Evolutionary conservation across 441 rosid genomes (phyloP), one percentile per base, ranked within the genome.

Genomic region (Rhodomyrtus psidioides): DNA sequence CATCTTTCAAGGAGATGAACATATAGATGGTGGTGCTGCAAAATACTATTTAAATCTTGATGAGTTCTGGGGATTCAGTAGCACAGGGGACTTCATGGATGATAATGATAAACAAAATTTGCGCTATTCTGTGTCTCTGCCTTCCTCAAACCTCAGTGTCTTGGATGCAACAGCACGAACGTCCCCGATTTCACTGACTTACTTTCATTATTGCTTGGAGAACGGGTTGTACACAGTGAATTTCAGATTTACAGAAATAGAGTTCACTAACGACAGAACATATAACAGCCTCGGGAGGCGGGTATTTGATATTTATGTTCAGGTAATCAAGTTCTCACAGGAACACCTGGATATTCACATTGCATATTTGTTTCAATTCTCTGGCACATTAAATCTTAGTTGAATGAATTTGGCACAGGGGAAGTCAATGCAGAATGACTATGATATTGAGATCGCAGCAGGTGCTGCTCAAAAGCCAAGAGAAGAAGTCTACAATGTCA

Each of bases 281-380:
- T 93, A 86, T 86, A 85, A 42, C 30, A 92, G 94, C 88, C 93
- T 94, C 0, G 97, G 97, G 39, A 91, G 92, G 85, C 95, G 97
- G 81, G 17, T 92, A 5, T 93, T 94, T 58, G 93, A 94, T 89
- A 84, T 93, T 57, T 94, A 92, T 85, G 86, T 93, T 84, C 95
- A 94, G 96, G 97, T 93, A 90, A 34, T 59, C 65, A 51, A 56
- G 56, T 56, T 27, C 42, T 39, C 58, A 53, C 30, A 27, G 30
- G 28, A 39, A 55, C 42, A 42, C 39, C 16, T 34, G 34, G 79
- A 55, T 51, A 54, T 75, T 54, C 62, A 82, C 84, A 34, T 39
- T 70, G 49, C 51, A 6, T 82, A 82, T 56, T 53, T 0, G 42
- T 82, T 55, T 30, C 84, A 34, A 53, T 56, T 82, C 84, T 82